Conservation (phyloP, 257 asterid species). For the Gentiana straminea region DNA sequence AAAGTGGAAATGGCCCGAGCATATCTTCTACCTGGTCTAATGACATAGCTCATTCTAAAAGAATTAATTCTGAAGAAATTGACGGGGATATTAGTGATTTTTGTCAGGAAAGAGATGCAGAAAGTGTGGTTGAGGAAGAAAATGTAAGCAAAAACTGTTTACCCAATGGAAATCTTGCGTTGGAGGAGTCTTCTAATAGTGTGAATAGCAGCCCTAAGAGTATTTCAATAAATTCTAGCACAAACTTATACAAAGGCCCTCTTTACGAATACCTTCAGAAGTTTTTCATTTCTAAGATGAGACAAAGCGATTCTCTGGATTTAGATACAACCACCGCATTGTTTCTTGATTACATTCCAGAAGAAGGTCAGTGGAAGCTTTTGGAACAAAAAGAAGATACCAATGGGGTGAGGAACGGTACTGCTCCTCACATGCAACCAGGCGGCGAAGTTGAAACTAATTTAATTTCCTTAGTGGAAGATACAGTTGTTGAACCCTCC, state of each 20-base stretch:
- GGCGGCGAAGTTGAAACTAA: conserved; percentile 12
- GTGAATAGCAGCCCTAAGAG: conserved; percentile 23
- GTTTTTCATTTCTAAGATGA: conserved; percentile 35
- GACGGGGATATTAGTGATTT: conserved; percentile 10
- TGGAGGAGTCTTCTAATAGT: conserved; percentile 20
- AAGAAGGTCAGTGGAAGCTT: conserved; percentile 73
- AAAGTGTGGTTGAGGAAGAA: conserved; percentile 21
- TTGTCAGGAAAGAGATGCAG: conserved; percentile 12
- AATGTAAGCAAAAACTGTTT: conserved; percentile 17
- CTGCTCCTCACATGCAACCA: conserved; percentile 15
- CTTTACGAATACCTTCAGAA: conserved; percentile 40
- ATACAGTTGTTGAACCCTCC: conserved; percentile 53
- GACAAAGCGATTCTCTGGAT: conserved; percentile 23
- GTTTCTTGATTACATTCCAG: conserved; percentile 54
- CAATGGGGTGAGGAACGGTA: conserved; percentile 18
- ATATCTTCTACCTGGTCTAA: conserved; percentile 18
- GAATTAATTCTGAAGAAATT: conserved; percentile 14
- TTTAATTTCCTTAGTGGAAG: conserved; percentile 15
- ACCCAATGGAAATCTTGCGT: conserved; percentile 25
- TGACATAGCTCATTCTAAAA: conserved; percentile 17
- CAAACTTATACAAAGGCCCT: conserved; percentile 34
- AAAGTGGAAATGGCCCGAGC: conserved; percentile 12
- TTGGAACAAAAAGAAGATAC: conserved; percentile 34
- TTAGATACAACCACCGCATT: conserved; percentile 36
- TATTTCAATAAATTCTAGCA: conserved; percentile 19